Evolutionary conservation across 345 rosid species (phyloP).

Genomic region (Anastatica hierochuntica): DNA sequence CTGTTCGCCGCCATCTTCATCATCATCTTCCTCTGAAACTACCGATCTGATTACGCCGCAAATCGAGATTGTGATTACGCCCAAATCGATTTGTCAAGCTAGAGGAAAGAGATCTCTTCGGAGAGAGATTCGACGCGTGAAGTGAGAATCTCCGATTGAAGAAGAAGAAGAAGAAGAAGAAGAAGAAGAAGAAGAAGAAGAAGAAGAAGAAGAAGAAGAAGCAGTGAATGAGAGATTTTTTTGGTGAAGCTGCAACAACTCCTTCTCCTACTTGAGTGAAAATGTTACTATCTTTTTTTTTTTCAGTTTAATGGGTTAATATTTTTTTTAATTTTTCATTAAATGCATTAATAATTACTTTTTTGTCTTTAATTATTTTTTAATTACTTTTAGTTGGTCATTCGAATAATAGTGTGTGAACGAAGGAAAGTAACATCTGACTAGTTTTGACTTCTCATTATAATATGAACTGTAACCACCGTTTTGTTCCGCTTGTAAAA

Average conservation of each 20-base stretch:
- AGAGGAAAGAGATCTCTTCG: background rate
- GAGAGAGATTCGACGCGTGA: background rate
- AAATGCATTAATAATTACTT: conserved; percentile 10
- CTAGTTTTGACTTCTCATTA: background rate
- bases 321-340: conserved; percentile 6
- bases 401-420: conserved; percentile 17
- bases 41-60: conserved; percentile 4
- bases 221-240: conserved; percentile 17
- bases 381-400: background rate
- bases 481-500: too few species aligned
- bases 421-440: conserved; percentile 13
- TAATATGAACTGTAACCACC: too few species aligned
- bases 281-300: background rate
- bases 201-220: conserved; percentile 12
- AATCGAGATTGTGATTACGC: background rate
- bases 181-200: conserved; percentile 13
- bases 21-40: background rate
- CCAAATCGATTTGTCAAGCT: background rate
- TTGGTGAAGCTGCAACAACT: too few species aligned
- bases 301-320: background rate
- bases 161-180: conserved; percentile 15
- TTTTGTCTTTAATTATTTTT: background rate
- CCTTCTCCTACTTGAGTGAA: too few species aligned
- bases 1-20: conserved; percentile 30
- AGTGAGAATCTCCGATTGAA: background rate